Base-by-base conservation (phyloP, 305 asterid species). In the Fraxinus angustifolia region DNA sequence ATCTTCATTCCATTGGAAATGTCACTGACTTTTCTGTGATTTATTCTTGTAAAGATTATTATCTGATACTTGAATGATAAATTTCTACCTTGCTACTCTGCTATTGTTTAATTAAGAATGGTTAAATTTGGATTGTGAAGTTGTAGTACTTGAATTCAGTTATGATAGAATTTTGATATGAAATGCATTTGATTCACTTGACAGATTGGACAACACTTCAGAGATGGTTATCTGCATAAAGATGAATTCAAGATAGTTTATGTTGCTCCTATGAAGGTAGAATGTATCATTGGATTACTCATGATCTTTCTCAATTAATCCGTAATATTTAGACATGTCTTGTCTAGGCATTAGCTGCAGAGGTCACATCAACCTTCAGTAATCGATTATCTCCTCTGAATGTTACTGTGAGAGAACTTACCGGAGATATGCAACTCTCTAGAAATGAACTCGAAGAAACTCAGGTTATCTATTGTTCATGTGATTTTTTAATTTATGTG, bases 201-300 rank as follows among this genome's bases (percentile, higher is more conserved):
- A 85, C 97, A 96, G 99, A 88, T 94, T 76, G 89, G 90, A 80
- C 94, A 91, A 85, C 99, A 96, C 90, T 93, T 96, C 83, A 90
- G 83, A 88, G 97, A 96, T 89, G 99, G 99, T 75, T 94, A 91
- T 88, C 89, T 96, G 91, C 98, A 96, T 86, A 96, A 94, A 88
- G 92, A 92, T 85, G 94, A 96, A 88, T 96, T 96, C 91, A 96
- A 96, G 90, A 94, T 96, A 86, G 97, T 96, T 80, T 96, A 96
- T 86, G 99, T 94, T 88, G 97, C 99, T 87, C 99, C 99, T 3
- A 96, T 96, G 99, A 96, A 96, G 99, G 99, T 94, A 87, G 74
- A 50, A 40, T 60, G 80, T 58, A 56, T 40, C 74, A 30, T 67
- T 58, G 79, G 58, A 77, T 30, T 68, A n/a, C 76, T 71, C 31